Conservation (phyloP, 2,329 filamentous ascomycete species). For the Fusarium sp. region DNA sequence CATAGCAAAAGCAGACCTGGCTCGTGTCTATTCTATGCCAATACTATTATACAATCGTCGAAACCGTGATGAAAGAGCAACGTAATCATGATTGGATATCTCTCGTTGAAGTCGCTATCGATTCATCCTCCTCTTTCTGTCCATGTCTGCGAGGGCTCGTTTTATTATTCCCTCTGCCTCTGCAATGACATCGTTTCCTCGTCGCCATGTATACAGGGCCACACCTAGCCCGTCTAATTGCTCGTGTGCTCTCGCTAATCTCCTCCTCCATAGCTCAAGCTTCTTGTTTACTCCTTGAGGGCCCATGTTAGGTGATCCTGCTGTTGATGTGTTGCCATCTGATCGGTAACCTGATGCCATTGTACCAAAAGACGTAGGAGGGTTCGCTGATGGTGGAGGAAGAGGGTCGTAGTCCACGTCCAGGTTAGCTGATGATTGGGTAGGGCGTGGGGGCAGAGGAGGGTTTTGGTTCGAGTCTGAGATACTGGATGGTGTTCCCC, state of each 20-base stretch:
- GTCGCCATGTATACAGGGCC: conserved; percentile 76
- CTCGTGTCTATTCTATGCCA: background rate
- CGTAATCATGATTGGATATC: conserved; percentile 8
- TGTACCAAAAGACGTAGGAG: conserved; percentile 40
- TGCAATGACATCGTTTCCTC: conserved; percentile 74
- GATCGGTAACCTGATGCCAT: conserved; percentile 47
- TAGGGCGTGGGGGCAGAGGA: conserved; percentile 51
- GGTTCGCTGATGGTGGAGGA: conserved; percentile 47
- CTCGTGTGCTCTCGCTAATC: conserved; percentile 73
- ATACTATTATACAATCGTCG: conserved; percentile 7
- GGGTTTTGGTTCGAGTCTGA: conserved; percentile 25
- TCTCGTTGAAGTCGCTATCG: conserved; percentile 3
- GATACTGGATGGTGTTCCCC: conserved; percentile 53
- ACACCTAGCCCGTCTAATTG: conserved; percentile 73
- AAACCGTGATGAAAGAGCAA: background rate
- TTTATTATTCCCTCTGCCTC: conserved; percentile 74
- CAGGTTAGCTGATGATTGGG: conserved; percentile 50
- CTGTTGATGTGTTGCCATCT: conserved; percentile 49
- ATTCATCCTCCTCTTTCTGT: conserved; percentile 37
- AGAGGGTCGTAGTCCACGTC: conserved; percentile 57
- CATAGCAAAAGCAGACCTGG: background rate
- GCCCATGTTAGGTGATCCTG: conserved; percentile 49
- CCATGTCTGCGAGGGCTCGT: conserved; percentile 61
- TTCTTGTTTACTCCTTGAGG: conserved; percentile 69
- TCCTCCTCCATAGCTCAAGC: conserved; percentile 75